Evolutionary conservation across 1,284 basidiomycete species (phyloP), one percentile per base, ranked within the genome.

Genomic region (Hemileia vastatrix): DNA sequence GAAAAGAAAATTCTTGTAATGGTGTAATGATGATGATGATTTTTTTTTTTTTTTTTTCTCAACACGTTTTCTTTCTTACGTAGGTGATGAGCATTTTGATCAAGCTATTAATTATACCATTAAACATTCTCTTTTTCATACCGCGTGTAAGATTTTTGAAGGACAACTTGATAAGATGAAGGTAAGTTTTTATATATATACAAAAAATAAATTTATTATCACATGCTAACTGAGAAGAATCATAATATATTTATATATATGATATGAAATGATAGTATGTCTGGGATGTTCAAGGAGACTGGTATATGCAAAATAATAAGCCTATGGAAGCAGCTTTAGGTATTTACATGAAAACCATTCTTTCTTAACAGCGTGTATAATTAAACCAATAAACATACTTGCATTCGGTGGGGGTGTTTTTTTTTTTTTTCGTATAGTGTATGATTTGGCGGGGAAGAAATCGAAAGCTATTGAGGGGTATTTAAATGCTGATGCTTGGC

Each of bases 401-500:
- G n/a, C n/a, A n/a, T n/a, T n/a, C n/a, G n/a, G n/a, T n/a, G n/a
- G n/a, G n/a, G n/a, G n/a, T n/a, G n/a, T n/a, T n/a, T n/a, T n/a
- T 9, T 51, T 45, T 27, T 66, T 54, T 15, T 18, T 31, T 18
- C 19, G 57, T 27, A 13, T 70, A 90, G 90, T 86, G 0, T 94
- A 90, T 76, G 76, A 82, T 0, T 82, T 88, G 64, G 87, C 87
- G 2, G 74, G 77, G 1, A 80, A 83, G 63, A 74, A 79, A 0
- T 74, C 79, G 6, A 90, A 90, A 65, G 89, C 90, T 0, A 84
- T 95, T 81, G 80, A 86, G 13, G 85, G 91, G 0, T 85, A 90
- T 69, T 90, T 94, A 75, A 86, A 85, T 63, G 87, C 87, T 0
- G 79, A 91, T 24, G 83, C 87, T 48, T 96, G 93, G 92, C 84